Percentiles rank a stretch among this genome's conserved stretches.
These are phyloP conservation scores for Brassica rapa DNA, from an alignment of 345 rosid genomes.

Conservation along the genomic window DNA sequence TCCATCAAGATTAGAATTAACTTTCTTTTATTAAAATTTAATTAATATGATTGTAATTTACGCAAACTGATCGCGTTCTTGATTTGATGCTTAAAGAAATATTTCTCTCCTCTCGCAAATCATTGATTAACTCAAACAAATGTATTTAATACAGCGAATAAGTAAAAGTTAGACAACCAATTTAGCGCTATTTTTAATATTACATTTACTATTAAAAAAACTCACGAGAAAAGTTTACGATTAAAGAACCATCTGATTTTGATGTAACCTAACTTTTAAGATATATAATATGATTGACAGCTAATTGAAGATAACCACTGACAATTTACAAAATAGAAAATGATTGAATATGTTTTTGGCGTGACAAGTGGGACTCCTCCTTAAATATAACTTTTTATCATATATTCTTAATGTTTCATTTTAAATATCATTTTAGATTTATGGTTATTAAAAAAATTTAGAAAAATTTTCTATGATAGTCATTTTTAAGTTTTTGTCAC, in stretches of 20 bases:
- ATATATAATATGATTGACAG: slow-evolving; percentile 21
- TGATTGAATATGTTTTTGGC: slow-evolving; percentile 15
- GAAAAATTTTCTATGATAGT: too few relatives aligned
- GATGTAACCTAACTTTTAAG: slow-evolving; percentile 22
- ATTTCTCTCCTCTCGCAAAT: neutral
- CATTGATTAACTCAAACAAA: neutral
- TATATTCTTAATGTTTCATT: too few relatives aligned
- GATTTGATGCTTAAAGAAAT: neutral
- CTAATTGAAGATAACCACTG: slow-evolving; percentile 12
- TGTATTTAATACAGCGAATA: neutral
- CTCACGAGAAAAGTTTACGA: neutral
- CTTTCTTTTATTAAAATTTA: neutral
- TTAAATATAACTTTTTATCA: too few relatives aligned
- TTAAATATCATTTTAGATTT: too few relatives aligned
- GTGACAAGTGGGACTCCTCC: slow-evolving; percentile 21
- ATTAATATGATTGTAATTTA: slow-evolving; percentile 14
- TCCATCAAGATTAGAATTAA: slow-evolving; percentile 12
- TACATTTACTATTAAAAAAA: neutral
- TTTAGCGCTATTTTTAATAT: too few relatives aligned
- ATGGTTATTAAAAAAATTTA: too few relatives aligned
- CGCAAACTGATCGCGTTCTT: slow-evolving; percentile 13
- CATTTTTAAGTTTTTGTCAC: too few relatives aligned
- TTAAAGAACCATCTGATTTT: slow-evolving; percentile 1
- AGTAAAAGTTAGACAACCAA: neutral
- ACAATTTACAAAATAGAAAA: neutral